Conservation (phyloP, 2,329 filamentous ascomycete species). For the Verticillium albo-atrum region DNA sequence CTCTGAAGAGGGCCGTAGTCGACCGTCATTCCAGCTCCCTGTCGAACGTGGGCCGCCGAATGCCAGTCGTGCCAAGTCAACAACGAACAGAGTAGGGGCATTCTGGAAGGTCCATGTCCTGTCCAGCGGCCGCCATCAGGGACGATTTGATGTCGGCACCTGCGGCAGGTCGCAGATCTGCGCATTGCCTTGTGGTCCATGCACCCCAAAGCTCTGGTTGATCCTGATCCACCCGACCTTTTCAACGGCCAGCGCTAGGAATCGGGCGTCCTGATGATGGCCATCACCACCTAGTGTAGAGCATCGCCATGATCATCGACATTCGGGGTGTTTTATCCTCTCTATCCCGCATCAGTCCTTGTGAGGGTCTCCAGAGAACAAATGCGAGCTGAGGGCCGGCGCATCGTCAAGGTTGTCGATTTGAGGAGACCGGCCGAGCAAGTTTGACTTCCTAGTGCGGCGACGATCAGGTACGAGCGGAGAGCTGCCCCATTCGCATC, state of each 20-base stretch:
- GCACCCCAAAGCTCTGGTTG: background rate
- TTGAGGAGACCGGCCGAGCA: background rate
- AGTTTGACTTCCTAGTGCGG: background rate
- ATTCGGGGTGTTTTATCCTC: background rate
- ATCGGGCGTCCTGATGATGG: background rate
- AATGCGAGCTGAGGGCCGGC: background rate
- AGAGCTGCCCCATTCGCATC: background rate
- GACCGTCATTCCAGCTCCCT: background rate
- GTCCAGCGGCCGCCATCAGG: background rate
- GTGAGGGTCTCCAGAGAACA: background rate
- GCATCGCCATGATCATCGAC: background rate
- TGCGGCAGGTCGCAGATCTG: conserved; percentile 1
- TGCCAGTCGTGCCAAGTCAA: background rate
- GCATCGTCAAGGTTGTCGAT: background rate
- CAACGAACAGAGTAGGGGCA: background rate
- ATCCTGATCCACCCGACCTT: background rate
- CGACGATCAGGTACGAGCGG: background rate
- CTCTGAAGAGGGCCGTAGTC: background rate
- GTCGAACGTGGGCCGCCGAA: background rate
- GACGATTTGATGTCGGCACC: background rate
- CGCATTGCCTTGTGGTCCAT: background rate
- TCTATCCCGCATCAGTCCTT: no score
- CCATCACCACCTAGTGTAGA: background rate
- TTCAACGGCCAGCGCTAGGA: background rate
- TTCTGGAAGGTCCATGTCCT: background rate